Evolutionary conservation across 805 yeast species (phyloP), one percentile per base, ranked within the genome.

Genomic region (Candida ascalaphidarum): DNA sequence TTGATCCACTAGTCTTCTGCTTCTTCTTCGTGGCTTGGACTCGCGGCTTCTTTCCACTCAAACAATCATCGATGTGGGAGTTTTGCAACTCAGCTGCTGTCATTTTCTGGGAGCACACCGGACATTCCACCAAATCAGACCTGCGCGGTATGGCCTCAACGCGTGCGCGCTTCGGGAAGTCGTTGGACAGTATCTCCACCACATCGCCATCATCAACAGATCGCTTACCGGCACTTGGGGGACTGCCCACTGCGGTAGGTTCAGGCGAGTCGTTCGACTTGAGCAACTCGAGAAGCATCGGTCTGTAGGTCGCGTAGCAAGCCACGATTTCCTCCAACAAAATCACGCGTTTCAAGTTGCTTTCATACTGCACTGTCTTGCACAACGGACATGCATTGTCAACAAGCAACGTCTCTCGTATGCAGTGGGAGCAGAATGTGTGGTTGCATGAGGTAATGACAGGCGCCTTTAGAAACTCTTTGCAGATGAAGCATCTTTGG

Each of bases 361-460:
- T 74, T 35, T 82, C 88, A 44, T 75, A 71, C 17, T 78, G 70
- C 40, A 77, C 82, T 15, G 69, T 63, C 14, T 78, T 67, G 50
- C 96, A 88, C 28, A 82, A 54, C 0, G 96, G 96, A 45, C 96
- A 88, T 33, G 66, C 58, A 12, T 70, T 67, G 17, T 69, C 71
- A 21, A 52, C 53, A n/a, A 74, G 58, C 22, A 88, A 54, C 37
- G 79, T 74, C 36, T 80, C 71, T 33, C 95, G 63, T 17, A 88
- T 81, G 50, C 97, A 88, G 10, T 77, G 65, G 0, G 95, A 83
- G 52, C 97, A 88, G 50, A 85, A 88, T 1, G 88, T 77, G 50
- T 88, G 96, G 21, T 82, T 79, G 58, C 97, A 88, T 2, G 79
- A 69, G 1, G 96, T 82, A 23, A 81, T 55, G 21, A 84, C 83